Percentiles rank a stretch among this genome's conserved stretches.
These are phyloP conservation scores for Madurella fahalii DNA, from an alignment of 2,329 filamentous ascomycete genomes.

Conservation along the genomic window DNA sequence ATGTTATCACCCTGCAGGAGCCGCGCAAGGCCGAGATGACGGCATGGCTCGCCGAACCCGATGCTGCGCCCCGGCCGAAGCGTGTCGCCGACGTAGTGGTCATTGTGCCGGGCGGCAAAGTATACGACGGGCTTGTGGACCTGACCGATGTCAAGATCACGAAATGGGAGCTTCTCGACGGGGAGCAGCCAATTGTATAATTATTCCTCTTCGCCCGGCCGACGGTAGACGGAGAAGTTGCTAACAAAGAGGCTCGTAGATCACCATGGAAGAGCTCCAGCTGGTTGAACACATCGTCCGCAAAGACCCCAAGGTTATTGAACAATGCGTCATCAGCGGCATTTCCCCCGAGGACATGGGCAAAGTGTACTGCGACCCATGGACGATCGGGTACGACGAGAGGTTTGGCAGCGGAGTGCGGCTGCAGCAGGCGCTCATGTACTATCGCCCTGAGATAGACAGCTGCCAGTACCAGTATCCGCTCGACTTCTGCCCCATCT, in stretches of 20 bases:
- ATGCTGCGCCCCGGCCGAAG: slow-evolving; percentile 56
- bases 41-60: slow-evolving; percentile 67
- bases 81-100: slow-evolving; percentile 79
- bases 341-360: slow-evolving; percentile 82
- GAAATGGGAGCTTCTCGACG: slow-evolving; percentile 70
- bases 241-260: slow-evolving; percentile 42
- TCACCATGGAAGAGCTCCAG: slow-evolving; percentile 87
- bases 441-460: slow-evolving; percentile 81
- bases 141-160: slow-evolving; percentile 62
- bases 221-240: background rate
- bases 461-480: slow-evolving; percentile 89
- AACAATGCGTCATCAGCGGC: slow-evolving; percentile 80
- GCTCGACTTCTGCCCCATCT: slow-evolving; percentile 91
- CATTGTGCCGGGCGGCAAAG: slow-evolving; percentile 71
- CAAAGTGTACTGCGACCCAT: slow-evolving; percentile 94
- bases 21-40: slow-evolving; percentile 82
- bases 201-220: no score
- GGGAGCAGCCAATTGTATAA: slow-evolving; percentile 77
- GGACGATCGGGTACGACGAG: slow-evolving; percentile 94
- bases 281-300: slow-evolving; percentile 72
- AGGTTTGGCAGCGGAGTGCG: slow-evolving; percentile 74
- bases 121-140: slow-evolving; percentile 80
- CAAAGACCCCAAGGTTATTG: slow-evolving; percentile 79
- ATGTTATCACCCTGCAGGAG: slow-evolving; percentile 80
- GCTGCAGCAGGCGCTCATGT: slow-evolving; percentile 91